Conservation (phyloP, 306 rosid genomes). For the Rosa rugosa region DNA sequence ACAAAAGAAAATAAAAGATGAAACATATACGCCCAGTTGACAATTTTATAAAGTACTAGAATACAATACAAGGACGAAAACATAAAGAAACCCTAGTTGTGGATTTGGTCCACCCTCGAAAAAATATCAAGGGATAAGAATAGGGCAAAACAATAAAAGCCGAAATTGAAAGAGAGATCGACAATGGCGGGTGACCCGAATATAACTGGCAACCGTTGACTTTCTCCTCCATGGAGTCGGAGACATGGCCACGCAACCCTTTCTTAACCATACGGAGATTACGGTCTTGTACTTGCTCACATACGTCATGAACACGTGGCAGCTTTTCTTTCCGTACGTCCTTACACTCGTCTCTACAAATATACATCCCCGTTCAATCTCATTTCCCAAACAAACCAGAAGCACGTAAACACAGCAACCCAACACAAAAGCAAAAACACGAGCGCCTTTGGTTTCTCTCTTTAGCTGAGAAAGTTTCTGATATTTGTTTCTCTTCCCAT, state of each 20-base stretch:
- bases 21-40: neutral
- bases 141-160: neutral
- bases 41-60: neutral
- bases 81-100: slow-evolving; percentile 2
- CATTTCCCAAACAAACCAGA: neutral
- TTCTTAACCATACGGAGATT: slow-evolving; percentile 18
- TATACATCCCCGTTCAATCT: neutral
- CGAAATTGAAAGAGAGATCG: neutral
- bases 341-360: neutral
- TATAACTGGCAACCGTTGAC: slow-evolving; percentile 36
- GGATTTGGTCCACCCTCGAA: slow-evolving; percentile 15
- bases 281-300: slow-evolving; percentile 42
- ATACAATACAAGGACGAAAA: neutral
- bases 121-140: neutral
- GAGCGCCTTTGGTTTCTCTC: neutral
- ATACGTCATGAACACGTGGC: slow-evolving; percentile 33
- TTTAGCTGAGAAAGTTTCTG: neutral
- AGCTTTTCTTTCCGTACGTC: slow-evolving; percentile 20
- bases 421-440: neutral
- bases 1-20: neutral
- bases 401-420: neutral
- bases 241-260: slow-evolving; percentile 37
- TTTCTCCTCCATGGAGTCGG: slow-evolving; percentile 18
- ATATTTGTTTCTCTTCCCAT: neutral
- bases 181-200: slow-evolving; percentile 18